phyloP scores from a whole-genome alignment of 1,284 basidiomycete species.

The Rhodotorula sp. region DNA sequence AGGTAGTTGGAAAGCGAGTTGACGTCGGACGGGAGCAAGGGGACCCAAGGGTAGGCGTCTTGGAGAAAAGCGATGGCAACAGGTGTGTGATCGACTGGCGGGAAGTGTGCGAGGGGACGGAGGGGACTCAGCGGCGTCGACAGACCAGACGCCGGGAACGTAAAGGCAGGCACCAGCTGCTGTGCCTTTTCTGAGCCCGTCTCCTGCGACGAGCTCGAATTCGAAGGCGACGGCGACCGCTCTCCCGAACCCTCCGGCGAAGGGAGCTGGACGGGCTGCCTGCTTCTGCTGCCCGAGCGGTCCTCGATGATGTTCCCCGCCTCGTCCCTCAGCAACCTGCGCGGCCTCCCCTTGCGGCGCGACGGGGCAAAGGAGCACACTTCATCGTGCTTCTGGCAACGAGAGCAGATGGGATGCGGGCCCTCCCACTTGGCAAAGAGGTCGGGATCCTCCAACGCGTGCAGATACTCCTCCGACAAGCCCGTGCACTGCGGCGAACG shows the following conservation, averaged over 20 bases:
- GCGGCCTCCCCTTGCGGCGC: slow-evolving; percentile 9
- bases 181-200: no score
- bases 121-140: neutral
- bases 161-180: no score
- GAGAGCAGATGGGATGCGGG: neutral
- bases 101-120: neutral
- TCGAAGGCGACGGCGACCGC: no score
- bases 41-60: slow-evolving; percentile 12
- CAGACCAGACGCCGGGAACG: no score
- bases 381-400: neutral
- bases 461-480: slow-evolving; percentile 17
- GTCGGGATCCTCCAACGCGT: slow-evolving; percentile 10
- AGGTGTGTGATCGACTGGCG: neutral
- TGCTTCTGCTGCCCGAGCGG: no score
- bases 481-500: slow-evolving; percentile 9
- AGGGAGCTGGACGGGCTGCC: neutral
- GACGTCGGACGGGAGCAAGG: slow-evolving; percentile 7
- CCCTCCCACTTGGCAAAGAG: neutral
- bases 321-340: neutral
- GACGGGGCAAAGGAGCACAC: slow-evolving; percentile 7
- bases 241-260: no score
- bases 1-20: slow-evolving; percentile 1
- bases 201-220: no score
- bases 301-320: no score
- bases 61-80: slow-evolving; percentile 9